Percentiles rank a stretch among this genome's conserved stretches.
Evolutionary conservation across 2,329 filamentous ascomycete species (phyloP).

Genomic region (Colletotrichum sp.): DNA sequence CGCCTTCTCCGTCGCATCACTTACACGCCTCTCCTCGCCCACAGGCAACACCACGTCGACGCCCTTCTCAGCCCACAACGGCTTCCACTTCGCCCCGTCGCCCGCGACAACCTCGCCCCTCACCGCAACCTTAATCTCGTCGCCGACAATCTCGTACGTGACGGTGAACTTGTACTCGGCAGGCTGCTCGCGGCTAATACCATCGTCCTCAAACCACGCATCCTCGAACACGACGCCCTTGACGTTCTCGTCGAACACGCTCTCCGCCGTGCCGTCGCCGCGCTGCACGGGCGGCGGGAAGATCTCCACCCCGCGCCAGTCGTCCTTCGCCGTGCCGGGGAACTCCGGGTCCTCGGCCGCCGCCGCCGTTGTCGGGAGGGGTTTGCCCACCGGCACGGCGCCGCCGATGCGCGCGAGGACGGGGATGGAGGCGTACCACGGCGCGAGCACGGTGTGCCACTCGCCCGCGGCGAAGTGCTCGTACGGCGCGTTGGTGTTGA

Average conservation of each 20-base stretch:
- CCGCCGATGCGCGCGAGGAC: constrained; percentile 43
- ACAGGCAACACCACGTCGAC: constrained; percentile 10
- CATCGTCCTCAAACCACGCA: constrained; percentile 44
- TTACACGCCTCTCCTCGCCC: constrained; percentile 7
- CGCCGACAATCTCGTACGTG: neutral
- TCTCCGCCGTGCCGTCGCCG: neutral
- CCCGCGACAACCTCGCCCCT: neutral
- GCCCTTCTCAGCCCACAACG: constrained; percentile 1
- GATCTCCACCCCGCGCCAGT: constrained; percentile 47
- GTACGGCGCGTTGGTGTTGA: constrained; percentile 68
- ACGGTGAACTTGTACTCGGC: constrained; percentile 11
- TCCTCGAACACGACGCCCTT: constrained; percentile 30
- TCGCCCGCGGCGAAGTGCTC: constrained; percentile 54
- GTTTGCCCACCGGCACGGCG: constrained; percentile 41
- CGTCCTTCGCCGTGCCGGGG: constrained; percentile 42
- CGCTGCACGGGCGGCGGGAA: constrained; percentile 37
- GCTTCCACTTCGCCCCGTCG: neutral
- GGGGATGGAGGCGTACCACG: constrained; percentile 47
- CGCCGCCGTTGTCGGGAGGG: constrained; percentile 39
- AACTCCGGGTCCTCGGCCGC: constrained; percentile 40
- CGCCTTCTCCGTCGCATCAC: neutral
- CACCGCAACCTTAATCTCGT: neutral
- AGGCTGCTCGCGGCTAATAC: constrained; percentile 26
- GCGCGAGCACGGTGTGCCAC: constrained; percentile 44
- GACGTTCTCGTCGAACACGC: neutral